Conservation (phyloP, 257 asterid genomes). For the Echium plantagineum region DNA sequence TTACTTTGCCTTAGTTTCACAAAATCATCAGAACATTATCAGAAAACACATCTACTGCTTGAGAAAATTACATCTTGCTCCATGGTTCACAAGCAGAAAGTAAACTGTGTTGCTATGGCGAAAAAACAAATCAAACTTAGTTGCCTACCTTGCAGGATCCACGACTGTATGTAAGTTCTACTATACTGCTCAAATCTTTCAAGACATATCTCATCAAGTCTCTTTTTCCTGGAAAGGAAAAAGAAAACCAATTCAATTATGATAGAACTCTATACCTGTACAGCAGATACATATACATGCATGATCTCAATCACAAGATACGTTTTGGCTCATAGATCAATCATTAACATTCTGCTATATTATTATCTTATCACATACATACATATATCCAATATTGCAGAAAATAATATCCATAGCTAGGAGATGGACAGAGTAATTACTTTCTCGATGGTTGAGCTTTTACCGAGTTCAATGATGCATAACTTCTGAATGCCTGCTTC, state of each 20-base stretch:
- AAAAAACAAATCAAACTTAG: constrained; percentile 5
- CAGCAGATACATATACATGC: neutral
- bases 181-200: constrained; percentile 87
- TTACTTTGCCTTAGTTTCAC: constrained; percentile 63
- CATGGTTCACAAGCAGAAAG: neutral
- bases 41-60: neutral
- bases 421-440: constrained; percentile 31
- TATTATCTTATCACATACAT: too few relatives aligned
- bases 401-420: constrained; percentile 4
- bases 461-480: constrained; percentile 46
- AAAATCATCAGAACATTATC: neutral
- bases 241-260: neutral
- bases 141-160: constrained; percentile 81
- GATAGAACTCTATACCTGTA: neutral
- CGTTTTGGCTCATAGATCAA: neutral
- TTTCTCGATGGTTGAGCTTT: constrained; percentile 48
- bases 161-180: constrained; percentile 81
- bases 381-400: too few relatives aligned
- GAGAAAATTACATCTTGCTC: neutral
- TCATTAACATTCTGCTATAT: too few relatives aligned
- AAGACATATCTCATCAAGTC: constrained; percentile 84
- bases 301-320: neutral
- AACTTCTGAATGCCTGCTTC: constrained; percentile 29
- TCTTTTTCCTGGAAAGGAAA: constrained; percentile 58
- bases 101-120: neutral